These are phyloP conservation scores for Alternaria consortialis DNA, from an alignment of 2,329 filamentous ascomycete genomes.

Conservation along the genomic window DNA sequence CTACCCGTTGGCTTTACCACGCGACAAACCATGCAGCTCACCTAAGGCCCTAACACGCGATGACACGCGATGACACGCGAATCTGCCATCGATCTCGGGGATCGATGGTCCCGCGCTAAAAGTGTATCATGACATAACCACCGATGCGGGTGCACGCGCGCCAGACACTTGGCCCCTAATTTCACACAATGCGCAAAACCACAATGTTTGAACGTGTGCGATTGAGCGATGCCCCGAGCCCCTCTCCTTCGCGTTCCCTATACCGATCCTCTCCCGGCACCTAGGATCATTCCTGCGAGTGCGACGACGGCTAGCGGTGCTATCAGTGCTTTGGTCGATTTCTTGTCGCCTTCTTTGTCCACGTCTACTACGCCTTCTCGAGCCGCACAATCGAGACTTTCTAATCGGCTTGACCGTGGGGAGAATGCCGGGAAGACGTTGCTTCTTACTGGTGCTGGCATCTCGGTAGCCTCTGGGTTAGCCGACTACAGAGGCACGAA, in stretches of 20 bases:
- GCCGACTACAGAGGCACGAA: slow-evolving; percentile 90
- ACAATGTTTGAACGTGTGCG: slow-evolving; percentile 18
- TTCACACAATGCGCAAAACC: slow-evolving; percentile 9
- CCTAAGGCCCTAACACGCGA: slow-evolving; percentile 58
- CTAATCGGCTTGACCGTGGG: slow-evolving; percentile 1
- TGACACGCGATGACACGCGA: slow-evolving; percentile 1
- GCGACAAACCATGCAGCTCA: slow-evolving; percentile 16
- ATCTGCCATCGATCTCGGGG: background rate
- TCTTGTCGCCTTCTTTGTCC: slow-evolving; percentile 66
- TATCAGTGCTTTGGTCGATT: slow-evolving; percentile 77
- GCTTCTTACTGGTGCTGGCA: slow-evolving; percentile 82
- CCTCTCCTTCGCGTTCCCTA: slow-evolving; percentile 86
- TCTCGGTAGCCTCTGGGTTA: slow-evolving; percentile 91
- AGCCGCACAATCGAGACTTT: slow-evolving; percentile 14
- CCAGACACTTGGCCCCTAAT: background rate
- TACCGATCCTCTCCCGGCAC: slow-evolving; percentile 80
- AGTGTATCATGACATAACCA: slow-evolving; percentile 25
- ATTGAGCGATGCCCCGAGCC: slow-evolving; percentile 58
- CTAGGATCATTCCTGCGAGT: slow-evolving; percentile 75
- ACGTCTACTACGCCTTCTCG: slow-evolving; percentile 20
- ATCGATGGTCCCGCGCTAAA: slow-evolving; percentile 11
- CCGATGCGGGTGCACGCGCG: background rate
- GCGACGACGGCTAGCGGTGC: slow-evolving; percentile 77
- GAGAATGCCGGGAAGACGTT: slow-evolving; percentile 64
- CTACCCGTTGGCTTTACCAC: slow-evolving; percentile 12